Evolutionary conservation across 1,284 basidiomycete genomes (phyloP), one percentile per base, ranked within the genome.

Genomic region (Cronartium quercuum): DNA sequence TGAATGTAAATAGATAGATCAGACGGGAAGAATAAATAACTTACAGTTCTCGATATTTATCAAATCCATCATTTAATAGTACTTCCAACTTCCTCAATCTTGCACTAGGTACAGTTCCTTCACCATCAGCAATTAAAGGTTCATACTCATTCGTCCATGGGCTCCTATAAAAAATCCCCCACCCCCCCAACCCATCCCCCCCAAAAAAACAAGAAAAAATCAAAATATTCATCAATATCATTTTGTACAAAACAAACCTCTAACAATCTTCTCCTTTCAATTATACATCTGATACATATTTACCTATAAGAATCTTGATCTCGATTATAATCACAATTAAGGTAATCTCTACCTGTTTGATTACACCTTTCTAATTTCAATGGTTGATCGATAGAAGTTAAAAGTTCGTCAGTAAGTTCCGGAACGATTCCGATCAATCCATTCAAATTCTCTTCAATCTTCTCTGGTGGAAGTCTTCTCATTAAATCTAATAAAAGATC

Each of bases 121-220:
- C 91, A n/a, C n/a, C n/a, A n/a, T n/a, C n/a, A 61, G 92, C 88
- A 40, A 94, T 83, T 0, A 90, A 89, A 15, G 92, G 92, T 77
- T 94, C 88, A 81, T 98, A 99, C 80, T 90, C 89, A 82, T 98
- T 98, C 34, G 93, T 93, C 91, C 94, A 97, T 34, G 96, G 96
- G 18, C 94, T 98, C 80, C 94, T 95, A 78, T 66, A 10, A 35
- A 13, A 60, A n/a, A n/a, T n/a, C n/a, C n/a, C n/a, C n/a, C n/a
- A n/a, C n/a, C n/a, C n/a, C n/a, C n/a, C n/a, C n/a, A n/a, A n/a
- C n/a, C n/a, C n/a, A n/a, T n/a, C n/a, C n/a, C n/a, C n/a, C n/a
- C 7, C 7, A 37, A 41, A 47, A 70, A 37, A n/a, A 13, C 21
- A 38, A 61, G 37, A 35, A 62, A 42, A 51, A 13, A 18, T 34